A percentile compares a stretch with the other conserved stretches of the same genome.
Conservation (phyloP, 2,329 filamentous ascomycete species). For the Cladosporium sp. region DNA sequence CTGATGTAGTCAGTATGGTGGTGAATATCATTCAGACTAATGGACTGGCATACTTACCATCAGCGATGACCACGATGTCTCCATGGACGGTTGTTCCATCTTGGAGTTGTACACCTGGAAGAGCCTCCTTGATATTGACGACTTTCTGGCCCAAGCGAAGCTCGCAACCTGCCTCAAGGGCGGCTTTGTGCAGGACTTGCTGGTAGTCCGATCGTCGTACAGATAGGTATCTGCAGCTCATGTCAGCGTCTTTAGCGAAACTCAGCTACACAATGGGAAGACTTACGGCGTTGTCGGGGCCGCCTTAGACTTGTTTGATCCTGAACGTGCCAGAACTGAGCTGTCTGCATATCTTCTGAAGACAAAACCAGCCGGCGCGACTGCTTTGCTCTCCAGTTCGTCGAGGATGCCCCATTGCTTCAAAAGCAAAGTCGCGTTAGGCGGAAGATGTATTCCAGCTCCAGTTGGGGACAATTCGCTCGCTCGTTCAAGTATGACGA, state of each 20-base stretch:
- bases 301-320: not conserved
- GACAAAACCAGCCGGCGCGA: slow-evolving; percentile 3
- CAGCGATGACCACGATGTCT: slow-evolving; percentile 10
- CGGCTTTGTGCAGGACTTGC: slow-evolving; percentile 6
- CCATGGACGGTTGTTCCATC: not conserved
- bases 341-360: slow-evolving; percentile 14
- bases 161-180: slow-evolving; percentile 3
- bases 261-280: not conserved
- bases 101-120: not conserved
- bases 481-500: slow-evolving; percentile 13
- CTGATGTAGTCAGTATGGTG: not conserved
- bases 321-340: slow-evolving; percentile 7
- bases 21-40: not conserved
- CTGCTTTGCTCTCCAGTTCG: slow-evolving; percentile 14
- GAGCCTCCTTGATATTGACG: not conserved
- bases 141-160: slow-evolving; percentile 12
- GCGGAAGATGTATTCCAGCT: slow-evolving; percentile 22
- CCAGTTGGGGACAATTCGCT: slow-evolving; percentile 19
- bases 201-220: slow-evolving; percentile 13
- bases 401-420: slow-evolving; percentile 21
- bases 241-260: not conserved
- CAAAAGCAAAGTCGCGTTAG: slow-evolving; percentile 25
- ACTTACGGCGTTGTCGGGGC: not conserved
- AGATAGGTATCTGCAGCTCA: not conserved
- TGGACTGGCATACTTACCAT: not conserved